Base-by-base conservation (phyloP, 768 basidiomycete genomes). In the Kwoniella dejecticola region DNA sequence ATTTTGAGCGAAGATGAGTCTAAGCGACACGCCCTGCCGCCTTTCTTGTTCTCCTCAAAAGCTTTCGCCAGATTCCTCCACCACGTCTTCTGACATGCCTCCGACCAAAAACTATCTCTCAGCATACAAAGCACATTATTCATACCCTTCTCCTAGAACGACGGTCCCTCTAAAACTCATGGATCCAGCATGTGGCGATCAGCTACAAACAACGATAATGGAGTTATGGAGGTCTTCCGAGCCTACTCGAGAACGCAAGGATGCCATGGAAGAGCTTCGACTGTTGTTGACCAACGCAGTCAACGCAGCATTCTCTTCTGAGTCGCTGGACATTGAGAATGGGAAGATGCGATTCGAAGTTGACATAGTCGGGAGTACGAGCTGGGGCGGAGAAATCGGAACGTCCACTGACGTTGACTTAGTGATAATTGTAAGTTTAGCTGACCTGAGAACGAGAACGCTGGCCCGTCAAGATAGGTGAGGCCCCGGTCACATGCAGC, bases 321-420 rank as follows among this genome's bases (percentile, higher is more conserved):
- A 30, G 1, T 19, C 21, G 11, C 30, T 50, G 29, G n/a, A n/a
- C n/a, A n/a, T n/a, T n/a, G 48, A 50, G 33, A 30, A 50, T 4
- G 29, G 29, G 2, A 30, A 21, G n/a, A 30, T 15, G 19, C 13
- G 48, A 21, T 50, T 50, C n/a, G 48, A 50, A 21, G 48, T 50
- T 30, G 48, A 50, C 10, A 50, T 50, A 31, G 48, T 31, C 10
- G 48, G 48, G 19, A 50, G 48, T 33, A 17, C 27, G 3, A 50
- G 31, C 23, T 50, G 48, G 48, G 48, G 48, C 13, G 48, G 48
- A 11, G 48, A 50, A 31, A 31, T 50, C 10, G 48, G 27, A 24
- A 15, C 17, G 7, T 30, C 15, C 15, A 50, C 48, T 27, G 48
- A 50, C 33, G 30, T 50, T 2, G 48, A 30, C 21, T 30, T 50